Conservation (phyloP, 495 filamentous ascomycete species). For the Penicillium canescens region DNA sequence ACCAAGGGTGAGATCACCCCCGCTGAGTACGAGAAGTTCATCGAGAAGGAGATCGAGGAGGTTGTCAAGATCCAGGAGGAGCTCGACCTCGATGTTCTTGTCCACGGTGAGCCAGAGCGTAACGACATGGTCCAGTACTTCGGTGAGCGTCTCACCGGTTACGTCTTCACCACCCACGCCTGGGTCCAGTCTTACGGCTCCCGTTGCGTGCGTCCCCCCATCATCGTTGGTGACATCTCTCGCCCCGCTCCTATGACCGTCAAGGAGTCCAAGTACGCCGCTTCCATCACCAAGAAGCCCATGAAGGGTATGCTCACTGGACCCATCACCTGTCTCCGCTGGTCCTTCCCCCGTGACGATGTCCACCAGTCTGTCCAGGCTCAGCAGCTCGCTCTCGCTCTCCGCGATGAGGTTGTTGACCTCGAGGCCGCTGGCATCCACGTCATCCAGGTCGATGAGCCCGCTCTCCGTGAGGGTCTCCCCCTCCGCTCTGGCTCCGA, state of each 20-base stretch:
- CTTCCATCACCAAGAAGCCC: slow-evolving; percentile 93
- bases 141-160: slow-evolving; percentile 93
- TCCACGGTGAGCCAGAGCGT: slow-evolving; percentile 98
- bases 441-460: slow-evolving; percentile 99
- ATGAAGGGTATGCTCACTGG: slow-evolving; percentile 99
- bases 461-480: slow-evolving; percentile 97
- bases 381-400: slow-evolving; percentile 95
- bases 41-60: slow-evolving; percentile 93
- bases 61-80: slow-evolving; percentile 96
- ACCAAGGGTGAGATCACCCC: slow-evolving; percentile 95
- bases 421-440: slow-evolving; percentile 93
- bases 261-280: slow-evolving; percentile 99
- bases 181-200: slow-evolving; percentile 99
- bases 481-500: slow-evolving; percentile 89
- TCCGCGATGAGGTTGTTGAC: slow-evolving; percentile 97
- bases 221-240: slow-evolving; percentile 97
- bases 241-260: slow-evolving; percentile 97
- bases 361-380: slow-evolving; percentile 98
- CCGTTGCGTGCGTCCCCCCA: slow-evolving; percentile 95
- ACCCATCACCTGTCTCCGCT: slow-evolving; percentile 95
- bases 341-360: slow-evolving; percentile 99
- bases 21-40: slow-evolving; percentile 94
- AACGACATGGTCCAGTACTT: slow-evolving; percentile 99
- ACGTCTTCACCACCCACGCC: slow-evolving; percentile 97
- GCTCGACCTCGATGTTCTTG: slow-evolving; percentile 92